phyloP scores from a whole-genome alignment of 2,329 filamentous ascomycete species.

The Coniochaeta sp. region DNA sequence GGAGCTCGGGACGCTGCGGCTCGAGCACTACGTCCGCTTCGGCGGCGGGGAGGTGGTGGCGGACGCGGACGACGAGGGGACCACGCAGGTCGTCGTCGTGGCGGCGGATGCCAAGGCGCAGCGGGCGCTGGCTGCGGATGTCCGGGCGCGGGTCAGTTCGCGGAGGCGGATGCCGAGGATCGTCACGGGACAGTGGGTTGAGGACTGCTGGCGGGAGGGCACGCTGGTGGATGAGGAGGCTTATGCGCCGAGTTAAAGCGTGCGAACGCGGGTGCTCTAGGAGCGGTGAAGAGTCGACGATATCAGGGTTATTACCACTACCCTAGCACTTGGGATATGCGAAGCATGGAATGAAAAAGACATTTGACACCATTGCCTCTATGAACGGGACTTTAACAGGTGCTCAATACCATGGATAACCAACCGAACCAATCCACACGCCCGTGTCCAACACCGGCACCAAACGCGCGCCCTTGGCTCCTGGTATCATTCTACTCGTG shows the following conservation, averaged over 20 bases:
- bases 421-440: not conserved
- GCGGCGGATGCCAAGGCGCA: constrained; percentile 31
- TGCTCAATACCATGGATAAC: not conserved
- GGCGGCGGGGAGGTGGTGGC: constrained; percentile 55
- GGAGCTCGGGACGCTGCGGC: constrained; percentile 29
- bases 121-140: constrained; percentile 28
- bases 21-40: constrained; percentile 58
- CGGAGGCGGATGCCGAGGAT: constrained; percentile 55
- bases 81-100: constrained; percentile 70
- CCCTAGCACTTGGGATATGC: no score
- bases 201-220: constrained; percentile 70
- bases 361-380: no score
- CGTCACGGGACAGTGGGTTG: constrained; percentile 66
- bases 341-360: no score
- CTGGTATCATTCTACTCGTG: not conserved
- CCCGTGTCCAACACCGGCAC: not conserved
- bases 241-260: constrained; percentile 26
- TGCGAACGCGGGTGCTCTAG: no score
- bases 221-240: constrained; percentile 76
- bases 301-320: no score
- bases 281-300: no score
- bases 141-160: constrained; percentile 38
- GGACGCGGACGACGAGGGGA: constrained; percentile 37
- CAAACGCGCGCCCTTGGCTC: not conserved
- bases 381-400: no score